These are phyloP conservation scores for Colletotrichum cereale DNA, from an alignment of 2,329 filamentous ascomycete genomes.

Conservation along the genomic window DNA sequence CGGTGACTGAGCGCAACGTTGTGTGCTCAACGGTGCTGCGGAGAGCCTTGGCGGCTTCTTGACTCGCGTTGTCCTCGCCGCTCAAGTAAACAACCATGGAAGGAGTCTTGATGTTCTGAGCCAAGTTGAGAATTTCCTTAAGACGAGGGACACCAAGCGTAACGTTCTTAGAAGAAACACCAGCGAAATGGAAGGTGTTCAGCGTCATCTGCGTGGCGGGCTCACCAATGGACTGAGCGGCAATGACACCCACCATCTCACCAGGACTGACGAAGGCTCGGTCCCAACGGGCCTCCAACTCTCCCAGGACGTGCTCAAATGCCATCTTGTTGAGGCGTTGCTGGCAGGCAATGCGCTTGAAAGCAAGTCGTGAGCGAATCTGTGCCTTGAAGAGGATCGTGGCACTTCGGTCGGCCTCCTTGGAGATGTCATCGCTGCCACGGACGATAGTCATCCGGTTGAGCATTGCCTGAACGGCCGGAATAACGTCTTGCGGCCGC, in stretches of 20 bases:
- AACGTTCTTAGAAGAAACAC: conserved; percentile 99
- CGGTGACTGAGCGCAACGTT: conserved; percentile 89
- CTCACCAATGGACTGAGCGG: conserved; percentile 98
- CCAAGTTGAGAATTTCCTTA: conserved; percentile 99
- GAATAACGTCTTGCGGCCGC: conserved; percentile 88
- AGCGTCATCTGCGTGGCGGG: conserved; percentile 99
- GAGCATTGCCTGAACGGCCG: conserved; percentile 80
- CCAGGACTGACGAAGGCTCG: conserved; percentile 89
- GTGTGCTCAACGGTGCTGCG: conserved; percentile 95
- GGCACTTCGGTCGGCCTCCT: conserved; percentile 88
- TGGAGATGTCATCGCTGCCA: conserved; percentile 83
- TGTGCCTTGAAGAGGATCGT: conserved; percentile 94
- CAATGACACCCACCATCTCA: conserved; percentile 98
- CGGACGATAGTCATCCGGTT: conserved; percentile 87
- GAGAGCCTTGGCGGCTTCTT: conserved; percentile 86
- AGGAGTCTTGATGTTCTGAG: conserved; percentile 98
- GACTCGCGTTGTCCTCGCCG: conserved; percentile 71
- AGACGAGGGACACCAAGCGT: conserved; percentile 98
- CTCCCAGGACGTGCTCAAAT: conserved; percentile 91
- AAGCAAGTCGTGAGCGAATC: conserved; percentile 88
- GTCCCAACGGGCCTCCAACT: conserved; percentile 89
- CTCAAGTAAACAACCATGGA: conserved; percentile 91
- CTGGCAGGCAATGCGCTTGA: conserved; percentile 90
- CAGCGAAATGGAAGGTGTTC: conserved; percentile 99
- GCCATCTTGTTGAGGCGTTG: conserved; percentile 91